Conservation (phyloP, 208 protist genomes). For the Kentomonas sorsogonicus region DNA sequence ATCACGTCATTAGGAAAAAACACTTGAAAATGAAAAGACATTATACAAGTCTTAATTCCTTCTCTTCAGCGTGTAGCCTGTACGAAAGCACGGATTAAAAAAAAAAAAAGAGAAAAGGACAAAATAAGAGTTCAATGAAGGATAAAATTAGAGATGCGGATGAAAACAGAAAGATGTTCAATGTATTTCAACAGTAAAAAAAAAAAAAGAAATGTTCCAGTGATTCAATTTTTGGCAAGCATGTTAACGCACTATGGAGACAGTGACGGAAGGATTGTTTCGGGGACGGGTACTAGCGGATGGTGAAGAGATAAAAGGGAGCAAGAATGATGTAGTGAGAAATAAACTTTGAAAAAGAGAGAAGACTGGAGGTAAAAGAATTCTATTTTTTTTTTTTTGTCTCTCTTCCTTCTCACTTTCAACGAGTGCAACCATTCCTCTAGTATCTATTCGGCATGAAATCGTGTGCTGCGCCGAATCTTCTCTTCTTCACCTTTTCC, state of each 20-base stretch:
- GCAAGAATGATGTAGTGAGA: too few species aligned
- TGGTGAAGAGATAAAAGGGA: too few species aligned
- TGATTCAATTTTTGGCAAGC: neutral
- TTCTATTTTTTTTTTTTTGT: neutral
- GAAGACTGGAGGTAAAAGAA: slow-evolving; percentile 4
- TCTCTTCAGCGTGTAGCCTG: neutral
- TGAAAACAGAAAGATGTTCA: neutral
- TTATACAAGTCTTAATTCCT: neutral
- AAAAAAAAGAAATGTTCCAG: neutral
- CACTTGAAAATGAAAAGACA: neutral
- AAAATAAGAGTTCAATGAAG: slow-evolving; percentile 11
- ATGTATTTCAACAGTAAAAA: neutral
- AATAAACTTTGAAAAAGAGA: slow-evolving; percentile 12
- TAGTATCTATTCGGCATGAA: too few species aligned
- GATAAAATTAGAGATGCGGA: neutral
- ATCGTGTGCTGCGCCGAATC: too few species aligned
- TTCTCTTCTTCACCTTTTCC: slow-evolving; percentile 5
- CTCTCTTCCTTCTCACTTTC: too few species aligned
- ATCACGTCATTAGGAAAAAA: neutral
- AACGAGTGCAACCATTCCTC: too few species aligned
- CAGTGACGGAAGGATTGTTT: too few species aligned
- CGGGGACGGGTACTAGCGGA: too few species aligned
- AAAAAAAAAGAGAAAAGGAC: slow-evolving; percentile 15
- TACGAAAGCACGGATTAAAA: neutral
- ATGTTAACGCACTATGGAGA: neutral